Evolutionary conservation across 2,329 filamentous ascomycete genomes (phyloP), one percentile per base, ranked within the genome.

Genomic region (Fusarium redolens): DNA sequence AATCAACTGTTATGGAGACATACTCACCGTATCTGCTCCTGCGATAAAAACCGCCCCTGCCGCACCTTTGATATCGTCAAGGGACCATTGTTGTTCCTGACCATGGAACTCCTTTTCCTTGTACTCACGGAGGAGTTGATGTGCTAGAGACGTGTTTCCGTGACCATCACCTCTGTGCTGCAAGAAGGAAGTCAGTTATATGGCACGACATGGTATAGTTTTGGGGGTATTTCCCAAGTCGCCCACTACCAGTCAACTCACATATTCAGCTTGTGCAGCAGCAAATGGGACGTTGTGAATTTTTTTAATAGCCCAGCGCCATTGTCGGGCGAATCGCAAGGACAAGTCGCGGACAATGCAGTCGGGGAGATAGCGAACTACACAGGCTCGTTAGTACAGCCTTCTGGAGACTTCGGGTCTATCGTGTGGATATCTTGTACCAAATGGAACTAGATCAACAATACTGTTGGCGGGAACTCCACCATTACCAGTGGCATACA

Each of bases 61-160:
- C 7, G 86, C 85, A 33, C 86, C 86, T 75, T 86, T 86, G 74
- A 88, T 85, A 68, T 87, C 85, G 18, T 81, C 81, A 20, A 84
- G 76, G 1, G 81, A 67, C 77, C 77, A 78, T n/a, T 73, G 66
- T 59, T 76, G 68, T 15, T 68, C 58, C 13, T 56, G 48, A 3
- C 62, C 69, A 10, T 56, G 50, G 12, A 38, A 41, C 31, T 77
- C 61, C 18, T 72, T 77, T 4, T 61, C 38, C 20, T 57, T 71
- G 48, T 77, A 64, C 22, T 63, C 37, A 10, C 55, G 61, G 14
- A 80, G 61, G n/a, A 80, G 61, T 38, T 71, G 67, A 35, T 80
- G 75, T 33, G 77, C 78, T 12, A 80, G 51, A 43, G 78, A 80
- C 12, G 55, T 61, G 50, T 75, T 76, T 44, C 65, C 59, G n/a